Conservation (phyloP, 2,329 filamentous ascomycete species). For the Cercospora berteroae region DNA sequence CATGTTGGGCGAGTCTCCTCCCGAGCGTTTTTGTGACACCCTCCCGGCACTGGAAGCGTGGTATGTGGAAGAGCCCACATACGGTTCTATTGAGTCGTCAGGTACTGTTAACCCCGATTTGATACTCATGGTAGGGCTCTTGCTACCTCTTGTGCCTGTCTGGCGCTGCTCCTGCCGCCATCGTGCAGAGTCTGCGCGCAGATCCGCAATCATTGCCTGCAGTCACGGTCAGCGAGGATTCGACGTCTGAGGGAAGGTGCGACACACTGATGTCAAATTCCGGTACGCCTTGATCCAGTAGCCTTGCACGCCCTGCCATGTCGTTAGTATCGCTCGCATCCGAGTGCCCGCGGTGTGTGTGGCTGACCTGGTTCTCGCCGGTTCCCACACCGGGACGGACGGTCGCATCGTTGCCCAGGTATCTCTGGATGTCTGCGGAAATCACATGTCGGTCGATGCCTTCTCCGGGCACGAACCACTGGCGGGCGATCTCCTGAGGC, state of each 20-base stretch:
- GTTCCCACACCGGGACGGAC: conserved; percentile 49
- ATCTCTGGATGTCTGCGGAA: conserved; percentile 53
- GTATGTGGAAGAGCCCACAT: conserved; percentile 42
- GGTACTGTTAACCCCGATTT: conserved; percentile 44
- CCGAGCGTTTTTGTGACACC: conserved; percentile 45
- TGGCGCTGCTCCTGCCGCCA: conserved; percentile 43
- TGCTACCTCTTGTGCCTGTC: conserved; percentile 48
- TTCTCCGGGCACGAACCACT: conserved; percentile 52
- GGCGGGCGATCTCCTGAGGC: conserved; percentile 40
- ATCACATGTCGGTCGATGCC: conserved; percentile 54
- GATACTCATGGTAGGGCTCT: conserved; percentile 40
- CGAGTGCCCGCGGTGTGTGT: conserved; percentile 20
- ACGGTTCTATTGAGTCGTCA: conserved; percentile 34
- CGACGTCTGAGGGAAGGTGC: not conserved
- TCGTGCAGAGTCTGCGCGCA: conserved; percentile 49
- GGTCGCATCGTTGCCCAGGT: conserved; percentile 52
- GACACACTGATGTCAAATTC: conserved; percentile 50
- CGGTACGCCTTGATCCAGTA: conserved; percentile 55
- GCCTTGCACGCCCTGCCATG: conserved; percentile 43
- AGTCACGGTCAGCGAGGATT: conserved; percentile 14
- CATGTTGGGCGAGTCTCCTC: conserved; percentile 37
- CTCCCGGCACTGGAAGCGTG: conserved; percentile 41
- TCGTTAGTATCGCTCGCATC: conserved; percentile 22
- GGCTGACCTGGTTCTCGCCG: conserved; percentile 46
- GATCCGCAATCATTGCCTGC: conserved; percentile 52